Percentiles rank a stretch among this genome's conserved stretches.
Evolutionary conservation across 163 green algal genomes (phyloP).

Genomic region (Coccomyxa subellipsoidea): DNA sequence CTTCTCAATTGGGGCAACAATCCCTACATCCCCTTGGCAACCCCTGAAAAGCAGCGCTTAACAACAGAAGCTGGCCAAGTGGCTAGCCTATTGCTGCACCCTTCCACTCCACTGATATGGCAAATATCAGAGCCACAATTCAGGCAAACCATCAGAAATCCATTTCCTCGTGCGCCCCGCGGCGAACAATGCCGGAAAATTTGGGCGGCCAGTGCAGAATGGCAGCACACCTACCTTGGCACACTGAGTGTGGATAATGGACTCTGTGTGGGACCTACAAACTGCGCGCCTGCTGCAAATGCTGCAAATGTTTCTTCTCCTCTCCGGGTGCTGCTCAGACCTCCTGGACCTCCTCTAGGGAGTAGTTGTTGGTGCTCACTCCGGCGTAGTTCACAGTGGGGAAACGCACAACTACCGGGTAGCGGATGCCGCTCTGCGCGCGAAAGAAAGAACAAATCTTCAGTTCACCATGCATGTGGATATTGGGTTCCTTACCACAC

Average conservation of each 20-base stretch:
- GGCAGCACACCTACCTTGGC: neutral
- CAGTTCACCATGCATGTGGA: too few relatives aligned
- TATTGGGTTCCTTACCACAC: too few relatives aligned
- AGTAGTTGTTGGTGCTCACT: constrained; percentile 98
- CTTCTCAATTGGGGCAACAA: neutral
- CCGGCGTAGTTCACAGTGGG: constrained; percentile 97
- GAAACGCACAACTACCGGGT: constrained; percentile 97
- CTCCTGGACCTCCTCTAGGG: constrained; percentile 84
- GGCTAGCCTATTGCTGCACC: neutral
- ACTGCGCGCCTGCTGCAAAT: neutral
- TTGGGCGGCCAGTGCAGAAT: neutral
- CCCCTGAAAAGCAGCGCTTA: neutral
- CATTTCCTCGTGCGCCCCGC: neutral
- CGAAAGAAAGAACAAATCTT: too few relatives aligned
- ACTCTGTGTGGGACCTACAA: too few relatives aligned
- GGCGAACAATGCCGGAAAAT: neutral
- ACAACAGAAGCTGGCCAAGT: neutral
- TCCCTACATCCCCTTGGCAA: neutral
- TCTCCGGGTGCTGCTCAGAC: constrained; percentile 2
- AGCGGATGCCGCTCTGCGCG: constrained; percentile 87
- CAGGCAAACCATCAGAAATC: neutral
- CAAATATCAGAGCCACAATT: neutral
- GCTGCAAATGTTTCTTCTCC: neutral
- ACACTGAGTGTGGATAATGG: neutral
- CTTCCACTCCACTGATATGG: neutral